Conservation (phyloP, 495 filamentous ascomycete genomes). For the Neurospora sp. region DNA sequence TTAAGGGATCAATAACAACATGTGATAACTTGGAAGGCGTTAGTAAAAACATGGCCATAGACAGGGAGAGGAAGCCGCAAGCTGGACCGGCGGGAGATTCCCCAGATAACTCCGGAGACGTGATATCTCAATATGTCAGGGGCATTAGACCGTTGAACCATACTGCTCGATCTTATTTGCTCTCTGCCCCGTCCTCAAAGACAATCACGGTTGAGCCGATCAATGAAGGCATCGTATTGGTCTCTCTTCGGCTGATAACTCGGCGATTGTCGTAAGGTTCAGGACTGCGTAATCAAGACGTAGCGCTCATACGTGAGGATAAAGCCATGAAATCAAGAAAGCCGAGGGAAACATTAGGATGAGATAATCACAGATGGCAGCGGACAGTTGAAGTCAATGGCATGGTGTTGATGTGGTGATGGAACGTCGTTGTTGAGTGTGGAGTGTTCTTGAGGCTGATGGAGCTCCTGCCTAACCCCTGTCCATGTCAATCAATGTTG, state of each 20-base stretch:
- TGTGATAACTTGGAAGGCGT: not conserved
- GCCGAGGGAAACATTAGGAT: not conserved
- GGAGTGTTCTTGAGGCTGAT: not conserved
- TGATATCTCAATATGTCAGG: not conserved
- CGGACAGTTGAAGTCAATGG: not conserved
- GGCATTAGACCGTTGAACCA: not conserved
- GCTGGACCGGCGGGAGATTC: not conserved
- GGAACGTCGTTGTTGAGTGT: not conserved
- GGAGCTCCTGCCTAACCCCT: not conserved
- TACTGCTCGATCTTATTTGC: not conserved
- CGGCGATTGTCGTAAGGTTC: not conserved
- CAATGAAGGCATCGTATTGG: not conserved
- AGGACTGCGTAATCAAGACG: not conserved
- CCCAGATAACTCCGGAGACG: not conserved
- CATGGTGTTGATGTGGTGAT: not conserved
- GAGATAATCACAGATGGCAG: not conserved
- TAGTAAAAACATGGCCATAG: not conserved
- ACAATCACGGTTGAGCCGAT: not conserved
- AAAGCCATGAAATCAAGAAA: not conserved
- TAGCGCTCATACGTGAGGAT: not conserved
- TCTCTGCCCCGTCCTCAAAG: not conserved
- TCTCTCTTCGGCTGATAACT: not conserved
- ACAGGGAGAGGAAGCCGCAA: not conserved
- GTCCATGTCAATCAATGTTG: not conserved
- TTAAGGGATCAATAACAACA: not conserved